Percentiles rank a stretch among this genome's conserved stretches.
Conservation (phyloP, 441 rosid species). For the Arabidopsis hybrid region DNA sequence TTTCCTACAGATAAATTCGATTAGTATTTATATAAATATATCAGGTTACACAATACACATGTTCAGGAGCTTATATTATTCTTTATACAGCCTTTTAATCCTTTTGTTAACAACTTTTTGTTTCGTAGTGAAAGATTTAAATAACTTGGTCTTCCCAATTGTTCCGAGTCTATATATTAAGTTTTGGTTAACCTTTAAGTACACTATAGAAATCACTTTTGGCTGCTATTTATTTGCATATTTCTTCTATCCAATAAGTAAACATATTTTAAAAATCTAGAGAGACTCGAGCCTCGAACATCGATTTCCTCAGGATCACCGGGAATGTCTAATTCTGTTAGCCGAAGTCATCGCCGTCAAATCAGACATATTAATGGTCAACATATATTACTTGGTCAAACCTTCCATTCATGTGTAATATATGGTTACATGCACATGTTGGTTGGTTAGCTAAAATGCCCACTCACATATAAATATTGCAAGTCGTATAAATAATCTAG, state of each 20-base stretch:
- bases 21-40: not conserved
- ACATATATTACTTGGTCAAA: slow-evolving; percentile 23
- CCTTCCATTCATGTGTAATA: slow-evolving; percentile 12
- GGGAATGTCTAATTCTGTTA: slow-evolving; percentile 10
- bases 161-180: not conserved
- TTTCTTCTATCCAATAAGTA: slow-evolving; percentile 10
- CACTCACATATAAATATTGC: slow-evolving; percentile 35
- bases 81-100: not conserved
- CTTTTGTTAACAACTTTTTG: slow-evolving; percentile 13
- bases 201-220: not conserved
- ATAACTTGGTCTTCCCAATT: slow-evolving; percentile 13
- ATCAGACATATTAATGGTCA: slow-evolving; percentile 27
- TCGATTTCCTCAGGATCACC: slow-evolving; percentile 1
- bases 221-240: slow-evolving; percentile 18
- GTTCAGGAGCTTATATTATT: slow-evolving; percentile 19
- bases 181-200: too few species aligned
- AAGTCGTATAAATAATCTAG: not conserved
- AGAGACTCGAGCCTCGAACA: not conserved
- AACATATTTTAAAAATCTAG: not conserved
- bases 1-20: slow-evolving; percentile 5
- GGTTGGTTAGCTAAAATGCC: slow-evolving; percentile 28
- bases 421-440: slow-evolving; percentile 9
- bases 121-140: not conserved
- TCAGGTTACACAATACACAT: not conserved
- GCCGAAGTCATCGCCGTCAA: slow-evolving; percentile 32